Evolutionary conservation across 345 rosid species (phyloP), one percentile per base, ranked within the genome.

Genomic region (Salix exigua): DNA sequence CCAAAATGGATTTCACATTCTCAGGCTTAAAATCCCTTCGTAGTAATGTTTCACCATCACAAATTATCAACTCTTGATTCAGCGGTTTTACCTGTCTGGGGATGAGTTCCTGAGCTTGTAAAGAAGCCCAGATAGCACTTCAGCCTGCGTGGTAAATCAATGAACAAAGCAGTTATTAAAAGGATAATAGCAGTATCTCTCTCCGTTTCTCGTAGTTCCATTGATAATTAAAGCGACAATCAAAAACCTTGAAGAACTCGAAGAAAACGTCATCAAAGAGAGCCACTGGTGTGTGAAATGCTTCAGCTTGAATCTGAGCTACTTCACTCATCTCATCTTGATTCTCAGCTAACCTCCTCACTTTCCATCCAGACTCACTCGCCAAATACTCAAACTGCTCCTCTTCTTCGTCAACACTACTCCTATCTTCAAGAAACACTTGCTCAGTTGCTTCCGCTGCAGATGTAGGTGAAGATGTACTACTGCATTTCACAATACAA

Each of bases 81-180:
- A 21, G 5, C 3, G 35, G 42, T n/a, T 31, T n/a, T 83, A 90
- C 97, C 99, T 88, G 87, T 85, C 83, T 7, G 91, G 87, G 58
- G 94, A 85, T 51, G 99, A 93, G 82, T 88, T 93, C 77, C 82
- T 83, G 33, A 93, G 87, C 81, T 91, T 95, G 89, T 95, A 95
- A 33, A 88, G 53, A 71, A 95, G 93, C 25, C 84, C 96, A 9
- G 98, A 74, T 7, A 93, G 85, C 73, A 95, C 99, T 77, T 95
- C 99, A 35, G 97, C 97, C 97, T 95, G 88, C 28, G 73, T 11
- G 26, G 1, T 51, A 37, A 21, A 51, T 42, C 25, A 23, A n/a
- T 17, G 28, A 21, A 7, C 14, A 40, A 50, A 19, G 19, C 19
- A 3, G 31, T 23, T 21, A 46, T 31, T 26, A 21, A 28, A 58